Evolutionary conservation across 2,329 filamentous ascomycete genomes (phyloP), one percentile per base, ranked within the genome.

Genomic region (Sporothrix euskadiensis): DNA sequence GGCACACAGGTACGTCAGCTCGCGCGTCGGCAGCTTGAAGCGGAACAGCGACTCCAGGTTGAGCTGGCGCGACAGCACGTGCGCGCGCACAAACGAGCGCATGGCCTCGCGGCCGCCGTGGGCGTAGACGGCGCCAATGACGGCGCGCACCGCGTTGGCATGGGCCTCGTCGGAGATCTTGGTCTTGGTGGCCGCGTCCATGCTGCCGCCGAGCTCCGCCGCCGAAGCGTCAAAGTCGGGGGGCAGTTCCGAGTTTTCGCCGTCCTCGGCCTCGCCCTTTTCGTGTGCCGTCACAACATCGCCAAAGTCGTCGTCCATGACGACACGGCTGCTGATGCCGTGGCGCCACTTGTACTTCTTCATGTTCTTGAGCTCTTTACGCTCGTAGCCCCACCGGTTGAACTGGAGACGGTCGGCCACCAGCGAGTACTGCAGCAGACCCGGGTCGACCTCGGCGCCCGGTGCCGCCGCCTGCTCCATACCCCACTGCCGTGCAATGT

Each of bases 371-470:
- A 82, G 81, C 78, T 90, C 88, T 57, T 84, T 81, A 63, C 88
- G 86, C 66, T 83, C 82, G 76, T 83, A 88, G 57, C 84, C 87
- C 84, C 84, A 88, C 75, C 79, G 85, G 75, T 80, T 85, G 81
- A 84, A 81, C 69, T 83, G 80, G 30, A 84, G 79, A 26, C 85
- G 84, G 19, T 83, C 80, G 69, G 81, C 79, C 71, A 86, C 82
- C 80, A 83, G 83, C 83, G 83, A 84, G 85, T 94, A 97, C 81
- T 98, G 96, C 75, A 99, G 85, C 71, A 97, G 85, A 6, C 95
- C 96, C 0, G 94, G 91, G 81, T 99, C 96, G 73, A 98, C 94
- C 83, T 98, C 95, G 74, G 89, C 89, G 69, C 95, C 96, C 0
- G 96, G 96, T 26, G 90, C 91, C 12, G 92, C 93, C n/a, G 93